Percentiles rank a stretch among this genome's conserved stretches.
Conservation (phyloP, 2,329 filamentous ascomycete genomes). For the Talaromyces islandicus region DNA sequence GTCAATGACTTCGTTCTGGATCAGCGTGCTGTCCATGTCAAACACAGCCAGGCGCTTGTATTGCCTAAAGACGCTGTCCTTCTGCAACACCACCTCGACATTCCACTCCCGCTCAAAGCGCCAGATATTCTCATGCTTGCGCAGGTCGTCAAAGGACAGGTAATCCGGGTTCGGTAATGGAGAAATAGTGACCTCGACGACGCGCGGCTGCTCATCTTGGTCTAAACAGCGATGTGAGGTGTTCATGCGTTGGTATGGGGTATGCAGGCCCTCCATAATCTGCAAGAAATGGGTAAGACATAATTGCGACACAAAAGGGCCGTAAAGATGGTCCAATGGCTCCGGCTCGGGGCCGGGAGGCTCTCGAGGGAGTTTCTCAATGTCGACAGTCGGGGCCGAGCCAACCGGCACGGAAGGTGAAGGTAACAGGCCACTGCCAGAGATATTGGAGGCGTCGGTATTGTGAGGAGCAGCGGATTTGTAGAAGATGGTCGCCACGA, state of each 20-base stretch:
- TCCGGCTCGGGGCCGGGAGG: constrained; percentile 50
- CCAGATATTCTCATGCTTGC: constrained; percentile 75
- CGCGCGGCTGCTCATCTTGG: constrained; percentile 41
- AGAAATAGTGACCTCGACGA: constrained; percentile 49
- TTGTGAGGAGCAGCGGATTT: constrained; percentile 38
- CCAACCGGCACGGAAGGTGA: constrained; percentile 38
- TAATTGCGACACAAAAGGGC: constrained; percentile 48
- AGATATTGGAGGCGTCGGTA: constrained; percentile 38
- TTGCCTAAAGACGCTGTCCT: constrained; percentile 65
- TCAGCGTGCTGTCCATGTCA: constrained; percentile 97
- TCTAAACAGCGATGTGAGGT: constrained; percentile 46
- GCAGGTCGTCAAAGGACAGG: constrained; percentile 58
- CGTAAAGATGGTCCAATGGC: constrained; percentile 51
- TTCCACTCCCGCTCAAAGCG: constrained; percentile 86
- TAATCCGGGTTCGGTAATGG: constrained; percentile 44
- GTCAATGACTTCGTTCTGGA: constrained; percentile 96
- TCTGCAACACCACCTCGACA: constrained; percentile 73
- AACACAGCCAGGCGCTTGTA: constrained; percentile 88
- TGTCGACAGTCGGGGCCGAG: constrained; percentile 45
- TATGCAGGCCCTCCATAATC: constrained; percentile 44
- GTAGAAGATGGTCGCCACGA: constrained; percentile 46
- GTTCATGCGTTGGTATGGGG: constrained; percentile 44
- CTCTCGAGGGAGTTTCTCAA: constrained; percentile 49
- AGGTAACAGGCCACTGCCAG: constrained; percentile 33
- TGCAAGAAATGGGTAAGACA: constrained; percentile 53